Evolutionary conservation across 2,329 filamentous ascomycete species (phyloP), one percentile per base, ranked within the genome.

Genomic region (Teratosphaeria viscida): DNA sequence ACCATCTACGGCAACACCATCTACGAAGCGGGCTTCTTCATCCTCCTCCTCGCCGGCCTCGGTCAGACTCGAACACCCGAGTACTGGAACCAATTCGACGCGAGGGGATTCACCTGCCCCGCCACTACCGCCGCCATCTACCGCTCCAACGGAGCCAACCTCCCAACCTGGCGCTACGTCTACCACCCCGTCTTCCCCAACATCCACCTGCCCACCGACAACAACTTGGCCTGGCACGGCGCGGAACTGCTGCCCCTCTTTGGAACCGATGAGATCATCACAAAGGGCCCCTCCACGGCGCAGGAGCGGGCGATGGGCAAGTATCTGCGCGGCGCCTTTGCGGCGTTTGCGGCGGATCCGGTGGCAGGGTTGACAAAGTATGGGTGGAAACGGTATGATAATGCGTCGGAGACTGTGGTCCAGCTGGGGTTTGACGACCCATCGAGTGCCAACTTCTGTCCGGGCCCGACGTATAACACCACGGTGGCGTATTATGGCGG

Each of bases 11-110:
- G 76, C 14, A 75, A 75, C 62, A 78, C 75, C 58, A 58, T 79
- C 62, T 74, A 79, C 58, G 79, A 81, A 64, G 74, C 76, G 2
- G 77, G 76, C 0, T 27, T 57, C 14, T 79, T 77, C 67, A 81
- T 80, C 65, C 73, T 74, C 5, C 73, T 80, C 37, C 72, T 74
- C 8, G 62, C 63, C 7, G 58, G 56, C 52, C 39, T 27, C 14
- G 60, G 60, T 58, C 27, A 26, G 3, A 43, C 14, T 2, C 19
- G 7, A 1, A 32, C 54, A 5, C 14, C n/a, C 29, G 16, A 12
- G 6, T n/a, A 11, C 16, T 56, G 54, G 34, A 14, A 23, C 34
- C 35, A 23, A 23, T 56, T 43, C n/a, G 61, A 61, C 54, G 37
- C 57, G 16, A 26, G 49, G 3, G 58, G 35, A 26, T 64, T 63